Percentiles rank a stretch among this genome's conserved stretches.
phyloP scores from a whole-genome alignment of 2,329 filamentous ascomycete genomes.

The Penicillium fuscoglaucum region DNA sequence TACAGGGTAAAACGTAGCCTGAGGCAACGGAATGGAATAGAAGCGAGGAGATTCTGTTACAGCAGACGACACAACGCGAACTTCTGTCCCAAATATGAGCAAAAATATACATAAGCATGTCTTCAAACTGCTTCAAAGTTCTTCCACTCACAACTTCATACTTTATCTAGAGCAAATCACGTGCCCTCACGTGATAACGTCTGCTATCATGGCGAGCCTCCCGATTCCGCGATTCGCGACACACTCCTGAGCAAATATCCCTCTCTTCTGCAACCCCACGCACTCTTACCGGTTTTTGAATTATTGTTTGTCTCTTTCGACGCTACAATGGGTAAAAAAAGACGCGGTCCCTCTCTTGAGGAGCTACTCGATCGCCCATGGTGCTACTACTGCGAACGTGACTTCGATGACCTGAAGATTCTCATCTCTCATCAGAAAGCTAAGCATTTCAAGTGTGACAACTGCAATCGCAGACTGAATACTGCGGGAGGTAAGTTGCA shows the following conservation, averaged over 20 bases:
- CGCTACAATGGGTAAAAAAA: conserved; percentile 78
- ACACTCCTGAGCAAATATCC: neutral
- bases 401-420: conserved; percentile 96
- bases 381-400: conserved; percentile 99
- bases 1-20: neutral
- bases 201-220: neutral
- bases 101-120: neutral
- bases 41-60: neutral
- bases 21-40: too few species aligned
- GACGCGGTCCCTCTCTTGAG: conserved; percentile 81
- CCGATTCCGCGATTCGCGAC: neutral
- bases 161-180: neutral
- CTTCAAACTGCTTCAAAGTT: neutral
- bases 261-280: neutral
- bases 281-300: neutral
- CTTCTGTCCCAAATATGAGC: neutral
- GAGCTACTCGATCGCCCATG: conserved; percentile 84
- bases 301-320: neutral
- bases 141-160: neutral
- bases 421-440: conserved; percentile 96
- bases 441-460: conserved; percentile 98
- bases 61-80: too few species aligned
- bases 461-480: conserved; percentile 83
- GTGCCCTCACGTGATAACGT: neutral
- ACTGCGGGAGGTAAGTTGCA: conserved; percentile 80